phyloP scores from a whole-genome alignment of 306 rosid genomes.

The Quercus robur region DNA sequence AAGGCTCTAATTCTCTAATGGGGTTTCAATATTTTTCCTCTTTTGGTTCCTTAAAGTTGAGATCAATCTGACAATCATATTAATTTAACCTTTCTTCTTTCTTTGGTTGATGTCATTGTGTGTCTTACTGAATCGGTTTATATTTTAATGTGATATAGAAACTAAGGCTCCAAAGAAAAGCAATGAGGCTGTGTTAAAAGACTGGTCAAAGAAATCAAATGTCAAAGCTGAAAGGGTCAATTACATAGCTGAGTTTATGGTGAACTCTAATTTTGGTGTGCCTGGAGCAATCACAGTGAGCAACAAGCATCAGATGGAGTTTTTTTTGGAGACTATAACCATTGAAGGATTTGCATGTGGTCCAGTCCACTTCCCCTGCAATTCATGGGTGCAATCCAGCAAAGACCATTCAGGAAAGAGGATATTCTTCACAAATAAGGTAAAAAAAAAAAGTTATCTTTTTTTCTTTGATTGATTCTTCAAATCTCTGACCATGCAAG shows the following conservation, averaged over 20 bases:
- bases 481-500: background rate
- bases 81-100: background rate
- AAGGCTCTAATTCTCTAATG: background rate
- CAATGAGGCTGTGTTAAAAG: constrained; percentile 63
- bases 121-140: constrained; percentile 3
- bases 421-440: constrained; percentile 80
- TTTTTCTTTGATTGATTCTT: background rate
- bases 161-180: constrained; percentile 65
- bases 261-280: constrained; percentile 68
- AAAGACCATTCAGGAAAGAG: constrained; percentile 74
- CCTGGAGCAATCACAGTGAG: constrained; percentile 80
- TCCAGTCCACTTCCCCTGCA: constrained; percentile 78
- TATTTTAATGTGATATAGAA: constrained; percentile 26
- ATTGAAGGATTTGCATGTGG: constrained; percentile 80
- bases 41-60: background rate
- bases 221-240: constrained; percentile 66
- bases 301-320: constrained; percentile 81
- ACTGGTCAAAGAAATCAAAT: constrained; percentile 79
- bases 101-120: background rate
- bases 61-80: no score
- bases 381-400: constrained; percentile 86
- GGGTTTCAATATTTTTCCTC: background rate
- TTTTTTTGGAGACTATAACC: constrained; percentile 73
- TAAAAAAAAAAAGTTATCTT: background rate
- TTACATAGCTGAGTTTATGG: constrained; percentile 78